These are phyloP conservation scores for Alternaria atra DNA, from an alignment of 2,329 filamentous ascomycete genomes.

Conservation along the genomic window DNA sequence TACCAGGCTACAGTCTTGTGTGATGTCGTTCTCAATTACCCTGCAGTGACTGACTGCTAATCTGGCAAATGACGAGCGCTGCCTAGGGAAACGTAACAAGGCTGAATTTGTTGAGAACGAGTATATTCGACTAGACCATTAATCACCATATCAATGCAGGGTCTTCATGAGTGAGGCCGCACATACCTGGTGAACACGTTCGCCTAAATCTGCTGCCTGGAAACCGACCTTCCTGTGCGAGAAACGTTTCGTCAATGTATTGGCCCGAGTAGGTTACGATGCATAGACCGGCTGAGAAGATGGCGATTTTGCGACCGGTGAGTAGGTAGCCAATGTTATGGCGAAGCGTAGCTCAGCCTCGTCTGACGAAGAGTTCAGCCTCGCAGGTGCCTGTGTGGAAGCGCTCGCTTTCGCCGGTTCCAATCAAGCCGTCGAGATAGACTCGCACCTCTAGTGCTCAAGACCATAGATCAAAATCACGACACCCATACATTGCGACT, in stretches of 20 bases:
- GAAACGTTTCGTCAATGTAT: slow-evolving; percentile 11
- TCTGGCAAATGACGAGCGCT: slow-evolving; percentile 14
- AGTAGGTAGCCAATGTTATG: slow-evolving; percentile 18
- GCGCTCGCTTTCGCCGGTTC: slow-evolving; percentile 8
- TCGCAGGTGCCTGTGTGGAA: slow-evolving; percentile 15
- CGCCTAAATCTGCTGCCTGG: slow-evolving; percentile 22
- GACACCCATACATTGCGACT: not conserved
- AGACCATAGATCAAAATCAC: not conserved
- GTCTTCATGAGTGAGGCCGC: not conserved
- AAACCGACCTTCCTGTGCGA: slow-evolving; percentile 4
- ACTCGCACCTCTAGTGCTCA: not conserved
- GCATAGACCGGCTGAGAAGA: slow-evolving; percentile 7
- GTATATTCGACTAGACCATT: not conserved
- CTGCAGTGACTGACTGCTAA: slow-evolving; percentile 9
- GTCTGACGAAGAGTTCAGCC: slow-evolving; percentile 20
- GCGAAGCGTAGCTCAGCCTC: slow-evolving; percentile 23
- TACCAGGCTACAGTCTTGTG: slow-evolving; percentile 10
- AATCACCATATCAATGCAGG: slow-evolving; percentile 9
- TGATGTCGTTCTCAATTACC: slow-evolving; percentile 11
- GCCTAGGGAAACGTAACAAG: slow-evolving; percentile 7
- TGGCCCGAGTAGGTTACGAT: slow-evolving; percentile 11
- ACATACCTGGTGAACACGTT: slow-evolving; percentile 22
- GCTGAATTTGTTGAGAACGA: slow-evolving; percentile 15
- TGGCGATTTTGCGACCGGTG: slow-evolving; percentile 24
- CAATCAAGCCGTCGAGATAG: not conserved